phyloP scores from a whole-genome alignment of 495 filamentous ascomycete genomes.

The Penicillium waksmanii region DNA sequence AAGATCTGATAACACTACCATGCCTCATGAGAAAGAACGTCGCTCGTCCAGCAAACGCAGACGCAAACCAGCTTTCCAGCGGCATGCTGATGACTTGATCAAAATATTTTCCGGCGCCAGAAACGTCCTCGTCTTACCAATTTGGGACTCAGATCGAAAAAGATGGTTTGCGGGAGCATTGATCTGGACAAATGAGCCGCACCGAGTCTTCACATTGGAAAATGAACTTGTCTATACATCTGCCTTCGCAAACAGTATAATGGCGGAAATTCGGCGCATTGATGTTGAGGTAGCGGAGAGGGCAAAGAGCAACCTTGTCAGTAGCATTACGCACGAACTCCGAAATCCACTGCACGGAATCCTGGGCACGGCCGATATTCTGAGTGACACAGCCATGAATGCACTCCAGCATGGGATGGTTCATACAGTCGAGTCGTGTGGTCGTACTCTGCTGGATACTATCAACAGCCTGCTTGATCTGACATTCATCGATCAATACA shows the following conservation, averaged over 20 bases:
- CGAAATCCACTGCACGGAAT: conserved; percentile 70
- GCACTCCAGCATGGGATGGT: conserved; percentile 60
- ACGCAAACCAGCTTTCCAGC: conserved; percentile 14
- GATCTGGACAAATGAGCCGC: conserved; percentile 53
- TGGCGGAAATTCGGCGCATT: conserved; percentile 62
- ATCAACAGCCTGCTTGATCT: conserved; percentile 69
- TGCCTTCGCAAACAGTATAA: conserved; percentile 63
- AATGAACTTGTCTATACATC: conserved; percentile 54
- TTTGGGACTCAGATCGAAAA: conserved; percentile 62
- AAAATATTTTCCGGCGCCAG: conserved; percentile 27
- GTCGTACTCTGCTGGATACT: conserved; percentile 68
- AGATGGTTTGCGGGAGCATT: conserved; percentile 66
- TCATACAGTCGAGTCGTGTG: conserved; percentile 67
- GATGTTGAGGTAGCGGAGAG: conserved; percentile 51
- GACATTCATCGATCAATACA: conserved; percentile 35
- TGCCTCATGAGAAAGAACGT: not conserved
- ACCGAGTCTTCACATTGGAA: conserved; percentile 40
- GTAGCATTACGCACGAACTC: conserved; percentile 71
- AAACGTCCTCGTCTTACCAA: conserved; percentile 40
- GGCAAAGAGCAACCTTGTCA: conserved; percentile 68
- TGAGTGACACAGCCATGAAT: conserved; percentile 59
- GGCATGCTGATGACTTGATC: conserved; percentile 28
- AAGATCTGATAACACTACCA: conserved; percentile 6
- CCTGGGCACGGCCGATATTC: conserved; percentile 62
- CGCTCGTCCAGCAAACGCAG: conserved; percentile 17